Base-by-base conservation (phyloP, 164 flowering plant genomes). In the Cinnamomum micranthum region DNA sequence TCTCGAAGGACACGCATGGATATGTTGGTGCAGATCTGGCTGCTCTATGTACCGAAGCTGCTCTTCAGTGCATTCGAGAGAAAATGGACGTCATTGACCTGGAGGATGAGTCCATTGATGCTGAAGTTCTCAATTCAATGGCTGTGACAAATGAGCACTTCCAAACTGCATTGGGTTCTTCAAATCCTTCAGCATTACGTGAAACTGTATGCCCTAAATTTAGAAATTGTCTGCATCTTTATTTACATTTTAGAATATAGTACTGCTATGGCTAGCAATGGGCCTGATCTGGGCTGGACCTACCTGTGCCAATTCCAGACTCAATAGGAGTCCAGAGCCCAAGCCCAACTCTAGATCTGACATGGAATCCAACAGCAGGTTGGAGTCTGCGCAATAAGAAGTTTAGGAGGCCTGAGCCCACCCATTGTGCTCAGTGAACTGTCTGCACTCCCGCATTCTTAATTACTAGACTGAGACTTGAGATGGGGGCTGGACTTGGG, bases 1-100 rank as follows among this genome's bases (percentile, higher is more conserved):
- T 85, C 78, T 73, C 91, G 31, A 87, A 81, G 68, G 86, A 89
- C 65, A 89, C 92, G 1, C 92, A 89, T 71, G 92, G 92, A 25
- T 89, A 89, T 78, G 92, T 89, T 23, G 92, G 92, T 59, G 87
- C 92, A 12, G 92, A 89, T 79, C 86, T 89, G 73, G 92, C 92
- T 71, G 92, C 90, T 25, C 83, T 89, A 65, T 89, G 91, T 77
- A 89, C 92, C 1, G 92, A 89, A 69, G 88, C 90, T 79, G 92
- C 92, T 51, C 90, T 89, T 74, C 90, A 87, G 73, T 89, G 92
- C 76, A 87, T 89, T 50, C 80, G 90, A 79, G 90, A 89, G 82
- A 89, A 87, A 69, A 89, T 89, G 92, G 92, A 87, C 74, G 88
- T 87, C 12, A 86, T 89, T 66, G 90, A 89, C 81, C 77, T 87